Conservation (phyloP, 768 basidiomycete genomes). For the Russula griseocarnosa region DNA sequence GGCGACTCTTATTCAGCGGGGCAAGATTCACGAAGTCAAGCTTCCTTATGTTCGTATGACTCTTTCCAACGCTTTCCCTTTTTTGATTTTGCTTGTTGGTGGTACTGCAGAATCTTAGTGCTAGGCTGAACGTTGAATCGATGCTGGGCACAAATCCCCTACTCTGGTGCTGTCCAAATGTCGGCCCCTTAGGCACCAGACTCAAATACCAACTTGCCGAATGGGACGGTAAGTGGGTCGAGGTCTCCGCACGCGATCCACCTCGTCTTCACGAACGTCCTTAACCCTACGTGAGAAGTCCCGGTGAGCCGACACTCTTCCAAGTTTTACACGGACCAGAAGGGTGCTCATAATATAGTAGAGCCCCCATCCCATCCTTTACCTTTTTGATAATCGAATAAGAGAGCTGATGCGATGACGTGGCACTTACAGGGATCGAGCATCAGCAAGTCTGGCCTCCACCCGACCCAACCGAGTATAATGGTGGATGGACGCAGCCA, state of each 20-base stretch:
- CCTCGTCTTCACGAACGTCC: not conserved
- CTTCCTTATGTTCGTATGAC: constrained; percentile 78
- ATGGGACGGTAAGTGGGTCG: constrained; percentile 71
- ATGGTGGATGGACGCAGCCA: constrained; percentile 46
- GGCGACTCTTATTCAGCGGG: constrained; percentile 75
- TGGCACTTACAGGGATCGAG: constrained; percentile 14
- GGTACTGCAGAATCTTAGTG: constrained; percentile 68
- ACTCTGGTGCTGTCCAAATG: constrained; percentile 81
- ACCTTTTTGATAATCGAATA: not conserved
- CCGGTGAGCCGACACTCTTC: constrained; percentile 13
- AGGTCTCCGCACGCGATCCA: constrained; percentile 33
- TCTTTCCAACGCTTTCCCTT: constrained; percentile 3
- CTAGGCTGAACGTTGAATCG: constrained; percentile 64
- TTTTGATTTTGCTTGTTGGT: constrained; percentile 19
- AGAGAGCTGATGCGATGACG: constrained; percentile 4
- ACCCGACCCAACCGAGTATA: constrained; percentile 49
- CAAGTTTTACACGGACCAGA: not conserved
- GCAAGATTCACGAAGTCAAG: constrained; percentile 84
- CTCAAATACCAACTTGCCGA: constrained; percentile 69
- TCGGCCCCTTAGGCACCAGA: constrained; percentile 58
- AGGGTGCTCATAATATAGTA: constrained; percentile 8
- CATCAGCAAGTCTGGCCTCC: constrained; percentile 60
- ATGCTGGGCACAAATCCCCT: constrained; percentile 72
- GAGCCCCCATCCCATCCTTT: not conserved
- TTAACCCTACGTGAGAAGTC: constrained; percentile 3